These are phyloP conservation scores for Coemansia sp. DNA, from an alignment of 192 early-diverging fungal genomes.

Conservation along the genomic window DNA sequence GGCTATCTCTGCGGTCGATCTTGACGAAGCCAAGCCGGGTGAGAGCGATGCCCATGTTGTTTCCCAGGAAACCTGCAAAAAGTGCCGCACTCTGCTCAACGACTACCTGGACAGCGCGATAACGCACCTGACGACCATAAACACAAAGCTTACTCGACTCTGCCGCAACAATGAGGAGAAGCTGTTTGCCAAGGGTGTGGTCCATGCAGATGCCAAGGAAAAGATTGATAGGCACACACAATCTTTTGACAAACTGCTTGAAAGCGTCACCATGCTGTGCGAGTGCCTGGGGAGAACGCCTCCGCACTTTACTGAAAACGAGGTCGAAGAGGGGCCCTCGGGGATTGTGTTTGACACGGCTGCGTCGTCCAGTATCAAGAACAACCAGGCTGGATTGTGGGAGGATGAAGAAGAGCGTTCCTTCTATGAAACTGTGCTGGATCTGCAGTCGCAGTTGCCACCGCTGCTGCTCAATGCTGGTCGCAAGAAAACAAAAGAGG, in stretches of 20 bases:
- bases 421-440: constrained; percentile 86
- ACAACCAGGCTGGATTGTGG: constrained; percentile 56
- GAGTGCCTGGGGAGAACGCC: constrained; percentile 70
- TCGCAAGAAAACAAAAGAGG: constrained; percentile 9
- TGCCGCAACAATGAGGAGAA: constrained; percentile 75
- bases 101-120: constrained; percentile 41
- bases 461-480: constrained; percentile 66
- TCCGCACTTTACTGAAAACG: constrained; percentile 75
- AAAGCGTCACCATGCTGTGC: constrained; percentile 55
- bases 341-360: constrained; percentile 43
- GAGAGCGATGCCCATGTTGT: constrained; percentile 10
- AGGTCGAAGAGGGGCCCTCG: constrained; percentile 42
- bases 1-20: constrained; percentile 4
- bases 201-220: constrained; percentile 34
- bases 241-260: constrained; percentile 26
- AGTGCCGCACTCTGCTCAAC: constrained; percentile 20
- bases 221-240: constrained; percentile 23
- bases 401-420: constrained; percentile 89
- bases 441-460: constrained; percentile 79
- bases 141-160: constrained; percentile 64
- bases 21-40: not conserved
- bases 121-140: constrained; percentile 28
- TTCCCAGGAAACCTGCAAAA: constrained; percentile 13
- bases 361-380: constrained; percentile 2
- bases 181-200: constrained; percentile 70